Evolutionary conservation across 2,329 filamentous ascomycete species (phyloP).

Genomic region (Aspergillus proliferans): DNA sequence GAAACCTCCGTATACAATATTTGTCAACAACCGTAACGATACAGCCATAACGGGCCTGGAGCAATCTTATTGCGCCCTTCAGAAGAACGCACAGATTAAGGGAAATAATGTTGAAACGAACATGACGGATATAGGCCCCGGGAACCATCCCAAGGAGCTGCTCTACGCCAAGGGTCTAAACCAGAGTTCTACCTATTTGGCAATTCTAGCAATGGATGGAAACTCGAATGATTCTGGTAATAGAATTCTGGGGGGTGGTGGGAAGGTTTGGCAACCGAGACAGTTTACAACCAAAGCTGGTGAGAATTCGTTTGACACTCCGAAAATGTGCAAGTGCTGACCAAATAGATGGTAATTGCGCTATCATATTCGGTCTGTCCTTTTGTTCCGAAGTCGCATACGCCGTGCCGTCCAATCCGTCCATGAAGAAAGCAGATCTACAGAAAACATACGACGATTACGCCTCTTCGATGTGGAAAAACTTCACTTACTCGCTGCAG

Average conservation of each 20-base stretch:
- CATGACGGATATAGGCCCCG: slow-evolving; percentile 63
- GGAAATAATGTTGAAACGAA: slow-evolving; percentile 54
- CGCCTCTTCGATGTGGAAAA: slow-evolving; percentile 61
- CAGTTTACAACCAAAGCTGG: slow-evolving; percentile 73
- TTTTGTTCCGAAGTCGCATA: slow-evolving; percentile 62
- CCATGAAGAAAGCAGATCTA: slow-evolving; percentile 56
- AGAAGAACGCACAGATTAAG: slow-evolving; percentile 58
- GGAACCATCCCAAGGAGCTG: slow-evolving; percentile 71
- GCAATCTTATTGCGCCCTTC: slow-evolving; percentile 76
- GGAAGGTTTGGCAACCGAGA: slow-evolving; percentile 64
- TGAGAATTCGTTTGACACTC: slow-evolving; percentile 39
- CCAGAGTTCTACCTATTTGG: slow-evolving; percentile 63
- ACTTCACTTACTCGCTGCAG: slow-evolving; percentile 74
- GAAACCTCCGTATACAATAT: slow-evolving; percentile 65
- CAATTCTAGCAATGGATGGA: slow-evolving; percentile 60
- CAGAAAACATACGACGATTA: slow-evolving; percentile 71
- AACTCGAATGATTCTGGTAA: slow-evolving; percentile 51
- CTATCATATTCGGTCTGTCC: neutral
- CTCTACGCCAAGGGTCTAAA: slow-evolving; percentile 78
- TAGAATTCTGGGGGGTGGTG: slow-evolving; percentile 62
- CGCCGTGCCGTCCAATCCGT: slow-evolving; percentile 77
- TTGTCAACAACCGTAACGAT: slow-evolving; percentile 59
- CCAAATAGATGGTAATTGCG: neutral
- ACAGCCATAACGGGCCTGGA: slow-evolving; percentile 61
- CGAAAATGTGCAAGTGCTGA: neutral